phyloP scores from a whole-genome alignment of 306 rosid genomes.

The Hippophae tibetana region DNA sequence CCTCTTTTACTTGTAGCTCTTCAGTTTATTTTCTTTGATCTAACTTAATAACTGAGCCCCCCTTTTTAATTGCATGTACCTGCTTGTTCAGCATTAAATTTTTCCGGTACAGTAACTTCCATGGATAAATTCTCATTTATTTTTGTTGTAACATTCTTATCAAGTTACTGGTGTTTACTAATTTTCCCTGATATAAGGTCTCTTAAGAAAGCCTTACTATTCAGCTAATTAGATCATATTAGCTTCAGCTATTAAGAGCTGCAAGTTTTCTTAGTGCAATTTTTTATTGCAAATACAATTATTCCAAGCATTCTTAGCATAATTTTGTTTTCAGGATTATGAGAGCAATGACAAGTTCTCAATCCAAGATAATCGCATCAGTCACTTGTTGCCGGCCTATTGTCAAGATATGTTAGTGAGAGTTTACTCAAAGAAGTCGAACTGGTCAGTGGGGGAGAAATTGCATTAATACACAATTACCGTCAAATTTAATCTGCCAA shows the following conservation, averaged over 20 bases:
- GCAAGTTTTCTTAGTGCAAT: background rate
- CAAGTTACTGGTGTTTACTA: background rate
- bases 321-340: constrained; percentile 47
- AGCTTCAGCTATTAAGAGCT: no score
- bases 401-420: constrained; percentile 82
- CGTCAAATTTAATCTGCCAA: background rate
- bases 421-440: constrained; percentile 77
- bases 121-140: background rate
- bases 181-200: no score
- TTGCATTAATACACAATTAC: background rate
- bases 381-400: constrained; percentile 71
- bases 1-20: constrained; percentile 3
- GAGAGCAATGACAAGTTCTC: constrained; percentile 61
- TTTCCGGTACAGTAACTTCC: constrained; percentile 51
- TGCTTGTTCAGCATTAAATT: constrained; percentile 54
- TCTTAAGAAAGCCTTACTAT: no score
- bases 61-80: constrained; percentile 27
- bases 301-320: constrained; percentile 1
- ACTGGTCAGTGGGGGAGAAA: constrained; percentile 40
- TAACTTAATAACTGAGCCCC: constrained; percentile 16
- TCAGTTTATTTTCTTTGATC: constrained; percentile 3
- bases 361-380: constrained; percentile 51
- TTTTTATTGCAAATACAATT: background rate
- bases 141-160: constrained; percentile 3
- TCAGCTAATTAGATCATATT: no score